These are phyloP conservation scores for Blastocladiella emersonii DNA, from an alignment of 371 early-diverging fungal species.

Conservation along the genomic window DNA sequence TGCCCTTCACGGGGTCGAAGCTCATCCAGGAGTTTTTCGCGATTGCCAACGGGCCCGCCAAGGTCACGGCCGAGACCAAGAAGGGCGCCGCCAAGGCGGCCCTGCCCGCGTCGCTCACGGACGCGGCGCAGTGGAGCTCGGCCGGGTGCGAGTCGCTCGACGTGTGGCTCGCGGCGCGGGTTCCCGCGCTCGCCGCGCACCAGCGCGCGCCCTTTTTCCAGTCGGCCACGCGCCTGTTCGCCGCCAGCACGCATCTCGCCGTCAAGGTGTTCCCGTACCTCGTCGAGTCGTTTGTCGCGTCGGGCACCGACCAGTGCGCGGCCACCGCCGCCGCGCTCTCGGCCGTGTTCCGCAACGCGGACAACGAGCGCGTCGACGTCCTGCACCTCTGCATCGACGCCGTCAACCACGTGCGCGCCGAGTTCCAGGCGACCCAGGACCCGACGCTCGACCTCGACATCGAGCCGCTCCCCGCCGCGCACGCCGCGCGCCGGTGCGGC, in stretches of 20 bases:
- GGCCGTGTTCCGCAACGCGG: background rate
- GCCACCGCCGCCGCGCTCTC: background rate
- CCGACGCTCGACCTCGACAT: background rate
- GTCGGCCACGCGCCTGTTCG: background rate
- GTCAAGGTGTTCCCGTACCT: background rate
- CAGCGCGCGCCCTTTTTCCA: background rate
- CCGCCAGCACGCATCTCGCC: background rate
- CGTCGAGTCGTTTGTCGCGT: background rate
- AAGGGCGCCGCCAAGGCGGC: too few species aligned
- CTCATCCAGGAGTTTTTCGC: too few species aligned
- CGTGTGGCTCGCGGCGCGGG: background rate
- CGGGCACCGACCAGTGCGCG: background rate
- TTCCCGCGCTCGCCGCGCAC: background rate
- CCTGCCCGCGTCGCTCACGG: too few species aligned
- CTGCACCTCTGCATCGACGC: background rate
- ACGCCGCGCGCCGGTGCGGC: background rate
- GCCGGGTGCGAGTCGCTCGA: background rate
- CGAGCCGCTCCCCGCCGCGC: background rate
- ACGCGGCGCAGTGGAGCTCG: background rate
- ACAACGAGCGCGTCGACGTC: background rate
- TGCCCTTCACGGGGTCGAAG: too few species aligned
- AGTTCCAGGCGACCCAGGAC: background rate
- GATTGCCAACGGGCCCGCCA: too few species aligned
- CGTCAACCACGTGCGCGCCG: background rate
- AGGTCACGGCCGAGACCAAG: too few species aligned